Evolutionary conservation across 2,329 filamentous ascomycete genomes (phyloP), one percentile per base, ranked within the genome.

Genomic region (Niveomyces coronatus): DNA sequence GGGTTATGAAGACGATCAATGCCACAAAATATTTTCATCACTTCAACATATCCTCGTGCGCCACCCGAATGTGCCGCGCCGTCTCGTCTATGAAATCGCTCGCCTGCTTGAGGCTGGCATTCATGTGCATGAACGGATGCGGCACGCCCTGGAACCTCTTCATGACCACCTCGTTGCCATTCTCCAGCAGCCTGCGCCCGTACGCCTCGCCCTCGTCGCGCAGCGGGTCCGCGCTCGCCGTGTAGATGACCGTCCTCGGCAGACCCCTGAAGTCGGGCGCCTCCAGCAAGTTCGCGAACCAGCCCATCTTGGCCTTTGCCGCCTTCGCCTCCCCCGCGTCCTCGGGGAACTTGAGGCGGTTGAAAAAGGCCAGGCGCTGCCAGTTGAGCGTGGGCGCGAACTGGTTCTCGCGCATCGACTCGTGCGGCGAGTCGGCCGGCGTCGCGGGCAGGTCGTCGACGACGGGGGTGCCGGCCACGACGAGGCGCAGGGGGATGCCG

Each of bases 101-200:
- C 4, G 53, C 57, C 47, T 60, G 57, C 57, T 53, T 56, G 23
- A 60, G 46, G 40, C 54, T 48, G 44, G 53, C 54, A 33, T 60
- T 63, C 64, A 68, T 67, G 46, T 68, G 64, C 63, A 66, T 65
- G 45, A 70, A 71, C 0, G 62, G 63, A 44, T 71, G 67, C 9
- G 67, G 67, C 22, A 67, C 61, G 1, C 66, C 66, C 1, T 52
- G 45, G 43, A 68, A 70, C n/a, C 66, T 50, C 48, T 61, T 63
- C 42, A 64, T 43, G 2, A 60, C 61, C 17, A 70, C 65, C 45
- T 65, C 58, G 41, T 62, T 63, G 2, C 67, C 67, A n/a, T 54
- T 51, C 43, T 62, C 56, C 9, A 64, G 49, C 39, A 70, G 45
- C 45, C 59, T 56, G 44, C 50, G 48, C 0, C 54, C 67, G 43